phyloP scores from a whole-genome alignment of 164 flowering plant species.

The Aristolochia contorta region DNA sequence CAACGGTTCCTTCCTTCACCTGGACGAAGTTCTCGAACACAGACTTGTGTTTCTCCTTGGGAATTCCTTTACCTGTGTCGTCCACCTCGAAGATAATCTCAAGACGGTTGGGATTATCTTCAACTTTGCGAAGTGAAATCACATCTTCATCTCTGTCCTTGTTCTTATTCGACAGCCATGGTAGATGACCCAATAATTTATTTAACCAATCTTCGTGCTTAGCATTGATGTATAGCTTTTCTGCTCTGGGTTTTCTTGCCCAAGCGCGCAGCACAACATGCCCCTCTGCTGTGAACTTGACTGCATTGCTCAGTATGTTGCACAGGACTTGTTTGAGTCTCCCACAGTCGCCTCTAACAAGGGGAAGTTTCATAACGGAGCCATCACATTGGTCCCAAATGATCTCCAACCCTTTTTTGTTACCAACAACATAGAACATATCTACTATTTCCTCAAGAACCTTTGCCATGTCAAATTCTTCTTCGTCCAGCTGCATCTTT shows the following conservation, averaged over 20 bases:
- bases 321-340: slow-evolving; percentile 56
- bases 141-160: slow-evolving; percentile 9
- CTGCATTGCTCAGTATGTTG: slow-evolving; percentile 81
- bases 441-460: slow-evolving; percentile 70
- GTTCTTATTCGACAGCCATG: slow-evolving; percentile 9
- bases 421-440: slow-evolving; percentile 40
- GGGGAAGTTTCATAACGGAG: slow-evolving; percentile 28
- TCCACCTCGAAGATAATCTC: slow-evolving; percentile 69
- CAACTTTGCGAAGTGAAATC: slow-evolving; percentile 5
- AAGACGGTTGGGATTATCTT: slow-evolving; percentile 24
- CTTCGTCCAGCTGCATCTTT: slow-evolving; percentile 65
- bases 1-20: slow-evolving; percentile 53
- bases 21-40: slow-evolving; percentile 86
- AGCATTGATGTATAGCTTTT: slow-evolving; percentile 19
- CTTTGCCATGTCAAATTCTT: slow-evolving; percentile 47
- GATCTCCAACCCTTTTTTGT: slow-evolving; percentile 68
- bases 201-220: not conserved
- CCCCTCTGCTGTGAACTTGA: slow-evolving; percentile 72
- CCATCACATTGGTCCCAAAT: slow-evolving; percentile 63
- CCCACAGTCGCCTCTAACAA: slow-evolving; percentile 60
- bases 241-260: slow-evolving; percentile 39
- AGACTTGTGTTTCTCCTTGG: slow-evolving; percentile 55
- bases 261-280: slow-evolving; percentile 53
- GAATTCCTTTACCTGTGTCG: slow-evolving; percentile 83
- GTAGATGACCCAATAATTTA: slow-evolving; percentile 4